phyloP scores from a whole-genome alignment of 129 eudicot species.

The Glebionis coronaria region DNA sequence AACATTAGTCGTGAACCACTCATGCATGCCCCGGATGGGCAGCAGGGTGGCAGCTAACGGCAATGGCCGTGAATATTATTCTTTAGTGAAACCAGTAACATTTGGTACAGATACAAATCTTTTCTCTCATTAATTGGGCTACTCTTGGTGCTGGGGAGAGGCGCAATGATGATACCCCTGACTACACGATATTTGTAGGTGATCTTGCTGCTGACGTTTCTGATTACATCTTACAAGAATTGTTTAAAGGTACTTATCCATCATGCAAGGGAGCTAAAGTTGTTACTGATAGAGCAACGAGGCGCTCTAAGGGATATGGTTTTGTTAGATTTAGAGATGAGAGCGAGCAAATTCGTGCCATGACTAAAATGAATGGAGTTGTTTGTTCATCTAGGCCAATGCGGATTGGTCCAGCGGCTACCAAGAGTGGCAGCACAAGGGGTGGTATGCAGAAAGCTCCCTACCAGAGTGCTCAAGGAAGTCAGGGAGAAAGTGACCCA shows the following conservation, averaged over 20 bases:
- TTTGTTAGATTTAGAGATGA: constrained; percentile 96
- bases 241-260: constrained; percentile 58
- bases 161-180: constrained; percentile 74
- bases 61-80: too few relatives aligned
- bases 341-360: constrained; percentile 87
- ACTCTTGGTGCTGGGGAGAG: constrained; percentile 85
- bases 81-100: too few relatives aligned
- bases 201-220: constrained; percentile 93
- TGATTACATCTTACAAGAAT: constrained; percentile 74
- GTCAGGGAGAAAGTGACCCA: constrained; percentile 94
- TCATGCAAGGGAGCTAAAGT: constrained; percentile 94
- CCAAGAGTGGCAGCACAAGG: too few relatives aligned
- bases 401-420: constrained; percentile 97
- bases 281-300: constrained; percentile 77
- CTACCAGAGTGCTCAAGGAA: constrained; percentile 78
- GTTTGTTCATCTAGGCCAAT: constrained; percentile 76
- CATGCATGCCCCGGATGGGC: too few relatives aligned
- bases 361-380: constrained; percentile 94
- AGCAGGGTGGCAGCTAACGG: too few relatives aligned
- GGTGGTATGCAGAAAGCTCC: too few relatives aligned
- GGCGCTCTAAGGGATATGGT: constrained; percentile 94
- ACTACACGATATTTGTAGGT: constrained; percentile 85
- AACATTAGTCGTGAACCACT: too few relatives aligned
- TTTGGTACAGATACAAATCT: too few relatives aligned
- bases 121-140: constrained; percentile 65